Evolutionary conservation across 2,329 filamentous ascomycete species (phyloP), one percentile per base, ranked within the genome.

Genomic region (Beauveria caledonica): DNA sequence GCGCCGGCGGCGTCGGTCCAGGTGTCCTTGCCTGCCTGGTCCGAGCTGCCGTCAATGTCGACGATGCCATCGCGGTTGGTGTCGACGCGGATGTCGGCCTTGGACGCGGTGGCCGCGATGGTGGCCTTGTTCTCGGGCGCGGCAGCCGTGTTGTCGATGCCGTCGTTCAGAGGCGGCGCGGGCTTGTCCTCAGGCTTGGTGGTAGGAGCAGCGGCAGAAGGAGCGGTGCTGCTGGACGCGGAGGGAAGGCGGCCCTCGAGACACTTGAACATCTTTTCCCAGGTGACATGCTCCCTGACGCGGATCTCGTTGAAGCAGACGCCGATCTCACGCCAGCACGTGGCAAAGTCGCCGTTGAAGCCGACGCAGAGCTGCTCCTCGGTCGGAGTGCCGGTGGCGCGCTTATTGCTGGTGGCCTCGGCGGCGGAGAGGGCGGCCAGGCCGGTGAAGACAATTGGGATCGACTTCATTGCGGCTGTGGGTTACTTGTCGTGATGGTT

Each of bases 61-160:
- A 65, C 62, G 19, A 51, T 49, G 21, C 65, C 52, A 61, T 74
- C 70, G 36, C 74, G 66, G 56, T 74, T 74, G 45, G 67, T 71
- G 64, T 74, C 73, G 11, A 70, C 73, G 8, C 64, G 63, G 48
- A 70, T 68, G 11, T 49, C 46, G 13, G 46, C 46, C 25, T 49
- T 49, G 46, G 17, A 48, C 45, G 45, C 19, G 19, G 45, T 25
- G 7, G 21, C 11, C 21, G 19, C n/a, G 17, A 3, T 44, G 40
- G 40, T 5, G 40, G 5, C 17, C 40, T 44, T 44, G 15, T 19
- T 13, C 6, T 40, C 6, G 6, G 33, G 33, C 33, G 33, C 33
- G 33, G 33, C 11, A 36, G 33, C 6, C 33, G 33, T 40, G 39
- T 40, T 40, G n/a, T n/a, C n/a, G n/a, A n/a, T n/a, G n/a, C n/a